These are phyloP conservation scores for Bothriochloa decipiens DNA, from an alignment of 176 grass and related monocot species.

Conservation along the genomic window DNA sequence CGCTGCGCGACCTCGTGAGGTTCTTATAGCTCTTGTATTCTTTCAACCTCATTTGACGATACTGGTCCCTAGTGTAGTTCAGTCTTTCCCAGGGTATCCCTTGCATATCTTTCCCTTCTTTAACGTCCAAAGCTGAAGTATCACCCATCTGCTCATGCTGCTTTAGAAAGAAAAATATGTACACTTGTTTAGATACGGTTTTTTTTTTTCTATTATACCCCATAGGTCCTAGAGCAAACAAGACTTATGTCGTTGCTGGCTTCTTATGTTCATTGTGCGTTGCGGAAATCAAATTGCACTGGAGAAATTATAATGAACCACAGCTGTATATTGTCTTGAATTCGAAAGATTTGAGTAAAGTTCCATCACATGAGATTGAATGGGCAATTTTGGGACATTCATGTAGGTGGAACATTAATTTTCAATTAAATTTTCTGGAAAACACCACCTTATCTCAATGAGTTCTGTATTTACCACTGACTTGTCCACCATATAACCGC, in stretches of 20 bases:
- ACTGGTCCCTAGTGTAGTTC: slow-evolving; percentile 50
- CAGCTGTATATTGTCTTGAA: background rate
- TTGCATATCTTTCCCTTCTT: slow-evolving; percentile 58
- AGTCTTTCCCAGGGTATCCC: slow-evolving; percentile 71
- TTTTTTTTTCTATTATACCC: background rate
- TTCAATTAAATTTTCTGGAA: background rate
- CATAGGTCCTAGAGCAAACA: background rate
- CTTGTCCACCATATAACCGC: background rate
- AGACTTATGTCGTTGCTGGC: background rate
- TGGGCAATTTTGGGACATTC: background rate
- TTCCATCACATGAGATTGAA: background rate
- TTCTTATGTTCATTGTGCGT: background rate
- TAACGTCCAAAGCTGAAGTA: slow-evolving; percentile 42
- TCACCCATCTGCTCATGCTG: slow-evolving; percentile 34
- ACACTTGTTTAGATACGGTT: background rate
- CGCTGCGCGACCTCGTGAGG: slow-evolving; percentile 20
- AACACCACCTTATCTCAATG: background rate
- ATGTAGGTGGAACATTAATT: background rate
- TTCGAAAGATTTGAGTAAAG: background rate
- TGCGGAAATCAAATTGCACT: background rate
- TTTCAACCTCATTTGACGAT: slow-evolving; percentile 62
- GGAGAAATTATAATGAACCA: background rate
- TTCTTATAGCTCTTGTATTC: slow-evolving; percentile 64
- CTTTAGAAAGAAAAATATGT: background rate
- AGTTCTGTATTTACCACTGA: background rate